These are phyloP conservation scores for Linum lewisii DNA, from an alignment of 345 rosid species.

Conservation along the genomic window DNA sequence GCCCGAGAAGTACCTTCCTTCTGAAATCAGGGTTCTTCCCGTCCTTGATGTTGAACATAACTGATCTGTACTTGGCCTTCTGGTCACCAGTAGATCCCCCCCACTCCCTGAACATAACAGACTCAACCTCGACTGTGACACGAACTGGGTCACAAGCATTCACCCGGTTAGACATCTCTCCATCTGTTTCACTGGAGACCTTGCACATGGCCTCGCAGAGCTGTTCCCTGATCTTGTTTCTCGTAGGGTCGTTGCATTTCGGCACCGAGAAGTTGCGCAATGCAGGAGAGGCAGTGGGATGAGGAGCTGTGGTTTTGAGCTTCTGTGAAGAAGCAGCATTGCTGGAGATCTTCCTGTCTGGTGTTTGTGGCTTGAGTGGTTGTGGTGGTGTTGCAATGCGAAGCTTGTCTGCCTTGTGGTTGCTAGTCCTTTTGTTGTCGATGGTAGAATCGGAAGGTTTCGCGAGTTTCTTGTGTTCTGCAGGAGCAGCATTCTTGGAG, in stretches of 20 bases:
- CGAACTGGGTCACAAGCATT: background rate
- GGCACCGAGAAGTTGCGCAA: background rate
- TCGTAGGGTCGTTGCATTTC: background rate
- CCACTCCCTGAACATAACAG: background rate
- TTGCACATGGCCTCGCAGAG: background rate
- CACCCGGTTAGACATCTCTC: background rate
- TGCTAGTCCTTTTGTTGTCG: too few species aligned
- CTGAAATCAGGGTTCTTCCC: constrained; percentile 2
- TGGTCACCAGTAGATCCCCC: background rate
- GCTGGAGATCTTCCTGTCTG: background rate
- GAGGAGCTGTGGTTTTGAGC: background rate
- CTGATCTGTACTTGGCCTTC: background rate
- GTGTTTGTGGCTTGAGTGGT: background rate
- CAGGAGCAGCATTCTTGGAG: background rate
- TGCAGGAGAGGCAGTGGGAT: background rate
- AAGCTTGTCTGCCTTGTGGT: too few species aligned
- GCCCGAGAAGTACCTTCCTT: background rate
- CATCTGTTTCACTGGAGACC: background rate
- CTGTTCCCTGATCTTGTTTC: constrained; percentile 4
- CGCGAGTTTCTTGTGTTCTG: background rate
- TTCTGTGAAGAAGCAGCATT: background rate
- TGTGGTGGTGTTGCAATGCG: background rate
- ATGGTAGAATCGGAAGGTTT: background rate
- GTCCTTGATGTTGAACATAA: constrained; percentile 4
- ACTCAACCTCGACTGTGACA: background rate